phyloP scores from a whole-genome alignment of 2,329 filamentous ascomycete species.

The Xylaria arbuscula region DNA sequence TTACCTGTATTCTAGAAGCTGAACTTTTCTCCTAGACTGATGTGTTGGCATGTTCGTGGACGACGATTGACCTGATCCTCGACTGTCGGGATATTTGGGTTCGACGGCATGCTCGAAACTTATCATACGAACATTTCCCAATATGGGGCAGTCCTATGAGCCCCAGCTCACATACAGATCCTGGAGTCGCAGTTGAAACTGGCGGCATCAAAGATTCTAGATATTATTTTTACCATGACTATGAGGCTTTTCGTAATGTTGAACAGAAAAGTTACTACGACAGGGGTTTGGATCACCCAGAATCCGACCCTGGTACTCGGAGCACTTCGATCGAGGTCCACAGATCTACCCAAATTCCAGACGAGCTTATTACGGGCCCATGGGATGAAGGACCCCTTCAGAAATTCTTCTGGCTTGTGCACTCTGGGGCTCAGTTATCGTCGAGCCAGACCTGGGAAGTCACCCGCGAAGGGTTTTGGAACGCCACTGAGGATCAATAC shows the following conservation, averaged over 20 bases:
- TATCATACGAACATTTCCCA: slow-evolving; percentile 51
- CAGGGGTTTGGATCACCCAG: slow-evolving; percentile 39
- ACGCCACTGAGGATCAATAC: slow-evolving; percentile 44
- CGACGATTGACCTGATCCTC: slow-evolving; percentile 58
- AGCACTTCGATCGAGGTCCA: slow-evolving; percentile 53
- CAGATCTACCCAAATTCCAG: slow-evolving; percentile 54
- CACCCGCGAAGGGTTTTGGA: slow-evolving; percentile 53
- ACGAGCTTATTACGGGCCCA: slow-evolving; percentile 55
- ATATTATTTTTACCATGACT: slow-evolving; percentile 45
- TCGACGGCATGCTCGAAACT: slow-evolving; percentile 52
- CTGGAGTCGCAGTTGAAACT: background rate
- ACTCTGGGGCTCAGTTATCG: slow-evolving; percentile 52
- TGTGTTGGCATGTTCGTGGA: slow-evolving; percentile 59
- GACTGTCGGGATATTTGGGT: slow-evolving; percentile 62
- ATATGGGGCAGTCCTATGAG: slow-evolving; percentile 43
- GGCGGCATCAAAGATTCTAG: slow-evolving; percentile 32
- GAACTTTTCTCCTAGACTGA: slow-evolving; percentile 51
- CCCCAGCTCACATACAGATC: slow-evolving; percentile 40
- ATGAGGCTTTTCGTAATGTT: slow-evolving; percentile 41
- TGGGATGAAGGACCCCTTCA: slow-evolving; percentile 55
- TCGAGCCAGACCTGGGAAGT: slow-evolving; percentile 56
- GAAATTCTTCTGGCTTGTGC: slow-evolving; percentile 60
- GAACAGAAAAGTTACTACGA: slow-evolving; percentile 10
- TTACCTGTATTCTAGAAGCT: background rate
- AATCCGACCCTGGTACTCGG: slow-evolving; percentile 30